phyloP scores from a whole-genome alignment of 1,284 basidiomycete species.

The Ganoderma lucidum region DNA sequence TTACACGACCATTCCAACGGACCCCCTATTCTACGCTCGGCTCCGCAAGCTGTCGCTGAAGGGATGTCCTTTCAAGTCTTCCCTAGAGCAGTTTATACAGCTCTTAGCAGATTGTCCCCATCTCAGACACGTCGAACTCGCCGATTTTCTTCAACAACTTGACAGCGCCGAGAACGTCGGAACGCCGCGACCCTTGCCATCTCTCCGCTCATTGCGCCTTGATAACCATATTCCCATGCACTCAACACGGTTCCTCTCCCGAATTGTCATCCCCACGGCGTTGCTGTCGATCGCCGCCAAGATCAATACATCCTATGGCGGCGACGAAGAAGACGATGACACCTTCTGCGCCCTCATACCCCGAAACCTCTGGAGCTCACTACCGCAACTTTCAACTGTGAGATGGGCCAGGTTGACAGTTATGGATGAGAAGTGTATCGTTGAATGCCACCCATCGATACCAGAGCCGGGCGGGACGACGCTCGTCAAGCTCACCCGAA shows the following conservation, averaged over 20 bases:
- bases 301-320: no score
- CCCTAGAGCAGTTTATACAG: background rate
- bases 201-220: background rate
- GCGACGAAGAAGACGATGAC: no score
- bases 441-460: background rate
- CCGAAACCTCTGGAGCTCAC: background rate
- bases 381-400: background rate
- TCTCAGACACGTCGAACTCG: constrained; percentile 4
- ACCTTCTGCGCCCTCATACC: background rate
- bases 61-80: background rate
- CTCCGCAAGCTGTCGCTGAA: background rate
- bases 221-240: background rate
- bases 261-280: background rate
- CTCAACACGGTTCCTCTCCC: background rate
- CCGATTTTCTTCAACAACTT: background rate
- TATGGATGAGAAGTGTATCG: background rate
- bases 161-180: background rate
- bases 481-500: background rate
- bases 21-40: background rate
- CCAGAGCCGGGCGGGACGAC: background rate
- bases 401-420: background rate
- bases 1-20: background rate
- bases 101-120: background rate
- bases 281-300: background rate
- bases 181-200: background rate